phyloP scores from a whole-genome alignment of 1,284 basidiomycete genomes.

The Tetrapyrgos nigripes region DNA sequence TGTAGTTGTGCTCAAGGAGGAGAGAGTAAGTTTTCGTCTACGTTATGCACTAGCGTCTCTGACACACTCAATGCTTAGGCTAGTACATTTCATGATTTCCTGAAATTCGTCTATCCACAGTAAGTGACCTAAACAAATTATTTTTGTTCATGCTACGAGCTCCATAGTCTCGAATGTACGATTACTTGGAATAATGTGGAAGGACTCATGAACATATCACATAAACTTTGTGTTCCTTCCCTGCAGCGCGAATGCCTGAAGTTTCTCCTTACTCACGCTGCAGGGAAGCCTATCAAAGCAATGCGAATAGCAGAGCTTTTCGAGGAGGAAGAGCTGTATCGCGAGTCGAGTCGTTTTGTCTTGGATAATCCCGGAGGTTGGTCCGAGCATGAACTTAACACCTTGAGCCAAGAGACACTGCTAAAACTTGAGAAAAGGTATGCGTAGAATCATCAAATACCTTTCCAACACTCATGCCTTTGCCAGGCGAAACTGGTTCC shows the following conservation, averaged over 20 bases:
- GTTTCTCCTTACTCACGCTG: conserved; percentile 90
- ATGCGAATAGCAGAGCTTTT: conserved; percentile 90
- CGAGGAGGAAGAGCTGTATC: conserved; percentile 86
- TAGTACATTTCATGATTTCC: conserved; percentile 83
- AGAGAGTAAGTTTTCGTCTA: conserved; percentile 57
- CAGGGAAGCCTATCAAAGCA: conserved; percentile 89
- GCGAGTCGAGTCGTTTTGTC: conserved; percentile 89
- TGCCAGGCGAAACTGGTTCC: conserved; percentile 81
- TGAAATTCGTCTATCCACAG: conserved; percentile 88
- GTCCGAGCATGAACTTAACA: conserved; percentile 82
- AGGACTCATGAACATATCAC: conserved; percentile 84
- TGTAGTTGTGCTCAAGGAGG: conserved; percentile 82
- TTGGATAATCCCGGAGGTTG: conserved; percentile 89
- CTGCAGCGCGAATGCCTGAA: conserved; percentile 82
- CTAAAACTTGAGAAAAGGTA: conserved; percentile 89
- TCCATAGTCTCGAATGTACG: conserved; percentile 79
- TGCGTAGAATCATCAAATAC: conserved; percentile 16
- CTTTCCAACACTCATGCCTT: background rate
- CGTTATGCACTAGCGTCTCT: background rate
- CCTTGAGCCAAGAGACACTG: conserved; percentile 79
- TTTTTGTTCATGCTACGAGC: background rate
- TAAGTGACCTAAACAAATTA: conserved; percentile 44
- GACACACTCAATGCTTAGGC: conserved; percentile 49
- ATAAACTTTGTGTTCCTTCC: conserved; percentile 84
- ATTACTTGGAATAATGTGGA: conserved; percentile 95